Evolutionary conservation across 108 stramenopile species (phyloP), one percentile per base, ranked within the genome.

Genomic region (Schizochytrium sp.): DNA sequence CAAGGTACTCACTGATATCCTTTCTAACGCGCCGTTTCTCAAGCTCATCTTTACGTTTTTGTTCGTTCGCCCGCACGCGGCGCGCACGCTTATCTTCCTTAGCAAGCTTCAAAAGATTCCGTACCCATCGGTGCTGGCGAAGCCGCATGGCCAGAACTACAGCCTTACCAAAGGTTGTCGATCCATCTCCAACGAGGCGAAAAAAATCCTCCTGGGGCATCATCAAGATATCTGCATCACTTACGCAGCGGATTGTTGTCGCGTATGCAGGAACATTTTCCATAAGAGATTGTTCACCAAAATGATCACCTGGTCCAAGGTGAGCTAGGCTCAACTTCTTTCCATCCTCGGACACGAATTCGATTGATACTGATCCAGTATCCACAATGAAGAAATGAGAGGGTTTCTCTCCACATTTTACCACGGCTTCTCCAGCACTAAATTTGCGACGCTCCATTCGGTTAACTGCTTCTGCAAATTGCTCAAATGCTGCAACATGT

Each of bases 121-220:
- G 76, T 53, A 83, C 76, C 76, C 76, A 83, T 10, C 76, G 76
- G 47, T 83, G 76, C 76, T 83, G 76, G 5, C 76, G 76, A 42
- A 83, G 76, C 28, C 76, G 47, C 76, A 83, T 83, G 50, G 76
- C 76, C 17, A 55, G 76, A 2, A 55, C n/a, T n/a, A 83, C 53
- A 53, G 76, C 76, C 50, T 55, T 49, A 7, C 50, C 76, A 3
- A 83, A 83, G 13, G 76, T 83, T 38, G 76, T 83, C 50, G 47
- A 55, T 1, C 76, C 76, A 53, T 83, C 76, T 42, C 76, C 76
- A 53, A 83, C 53, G 17, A 83, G 76, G 5, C n/a, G 38, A 28
- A 55, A 83, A 28, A 83, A 83, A 53, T 55, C 53, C 50, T 55
- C 76, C 45, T 40, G 47, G 28, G 47, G 50, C 76, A 83, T 17